Base-by-base conservation (phyloP, 2,329 filamentous ascomycete species). In the Curvularia verruculosa region DNA sequence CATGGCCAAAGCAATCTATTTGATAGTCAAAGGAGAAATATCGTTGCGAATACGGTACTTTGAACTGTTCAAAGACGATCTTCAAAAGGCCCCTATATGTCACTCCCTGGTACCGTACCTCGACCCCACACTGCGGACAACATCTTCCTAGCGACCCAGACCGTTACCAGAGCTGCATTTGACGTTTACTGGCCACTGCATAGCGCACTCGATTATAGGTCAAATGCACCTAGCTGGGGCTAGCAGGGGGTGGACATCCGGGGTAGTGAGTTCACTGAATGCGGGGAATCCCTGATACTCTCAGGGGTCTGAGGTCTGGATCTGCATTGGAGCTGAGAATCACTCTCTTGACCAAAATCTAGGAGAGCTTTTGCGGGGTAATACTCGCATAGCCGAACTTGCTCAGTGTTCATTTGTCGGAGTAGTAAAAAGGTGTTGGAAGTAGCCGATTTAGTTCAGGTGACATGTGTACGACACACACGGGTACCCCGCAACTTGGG, bases 401-500 rank as follows among this genome's bases (percentile, higher is more conserved):
- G 4, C 26, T 34, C 31, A 34, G 8, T 34, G 12, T 34, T 34
- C 12, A 34, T 34, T 34, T 34, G 31, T 34, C 12, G 31, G 9
- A 34, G 31, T n/a, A 5, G 31, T 34, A 12, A 15, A 13, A 15
- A 12, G 13, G 29, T 4, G 12, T 31, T 31, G 2, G 13, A 34
- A n/a, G 13, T 34, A 34, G 31, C 31, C 31, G 31, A 34, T 13
- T 5, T 34, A 15, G 3, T 34, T 5, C 31, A 34, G 31, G 15
- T 13, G 12, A 15, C 13, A n/a, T n/a, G 31, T 6, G 31, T n/a
- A 34, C 6, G 31, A 13, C 31, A 13, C 39, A 23, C 15, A 36
- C 15, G 34, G 8, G 39, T 28, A 57, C 63, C 66, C 66, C 63
- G 59, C 66, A 63, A 43, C 23, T 10, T 47, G 39, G 45, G 29